Evolutionary conservation across 805 yeast genomes (phyloP), one percentile per base, ranked within the genome.

Genomic region (Tetrapisispora namnaoensis): DNA sequence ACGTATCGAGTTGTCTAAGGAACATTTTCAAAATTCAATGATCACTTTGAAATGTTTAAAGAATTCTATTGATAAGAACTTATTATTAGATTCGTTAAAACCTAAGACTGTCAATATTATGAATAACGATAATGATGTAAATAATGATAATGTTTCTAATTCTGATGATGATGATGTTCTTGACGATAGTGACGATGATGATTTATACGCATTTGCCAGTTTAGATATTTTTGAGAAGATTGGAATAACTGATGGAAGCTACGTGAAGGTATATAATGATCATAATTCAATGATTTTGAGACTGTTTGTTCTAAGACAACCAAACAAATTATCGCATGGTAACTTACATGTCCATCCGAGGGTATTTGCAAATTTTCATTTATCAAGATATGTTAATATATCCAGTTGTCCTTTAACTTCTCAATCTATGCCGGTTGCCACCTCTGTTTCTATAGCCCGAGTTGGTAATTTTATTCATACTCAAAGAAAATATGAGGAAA

Each of bases 381-480:
- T 44, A 13, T 22, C 28, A 18, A 21, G 42, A 14, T 18, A 22
- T 10, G 50, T 55, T 4, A 38, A 38, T 8, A 45, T 60, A 13
- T 40, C 49, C 7, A 53, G 52, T 34, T 42, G 45, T 16, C 27
- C 48, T 6, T 18, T 48, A 6, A 36, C 47, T 16, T 28, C 37
- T 4, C 18, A 46, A 6, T 42, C 47, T 5, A 34, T 60, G 7
- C 57, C 61, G 11, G 48, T 51, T 2, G 66, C 67, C 3, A 42
- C 48, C 5, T 49, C 59, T 17, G 61, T 63, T 1, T 49, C 59
- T 2, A 21, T 65, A 13, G 52, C 63, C 4, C 52, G 66, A 43
- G 59, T 64, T 1, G 65, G 65, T 1, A 48, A 55, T 41, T 56
- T 57, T 56, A 35, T 49, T 39, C 65, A 64, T 40, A 49, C 60